These are phyloP conservation scores for Aureobasidium subglaciale DNA, from an alignment of 2,329 filamentous ascomycete genomes.

Conservation along the genomic window DNA sequence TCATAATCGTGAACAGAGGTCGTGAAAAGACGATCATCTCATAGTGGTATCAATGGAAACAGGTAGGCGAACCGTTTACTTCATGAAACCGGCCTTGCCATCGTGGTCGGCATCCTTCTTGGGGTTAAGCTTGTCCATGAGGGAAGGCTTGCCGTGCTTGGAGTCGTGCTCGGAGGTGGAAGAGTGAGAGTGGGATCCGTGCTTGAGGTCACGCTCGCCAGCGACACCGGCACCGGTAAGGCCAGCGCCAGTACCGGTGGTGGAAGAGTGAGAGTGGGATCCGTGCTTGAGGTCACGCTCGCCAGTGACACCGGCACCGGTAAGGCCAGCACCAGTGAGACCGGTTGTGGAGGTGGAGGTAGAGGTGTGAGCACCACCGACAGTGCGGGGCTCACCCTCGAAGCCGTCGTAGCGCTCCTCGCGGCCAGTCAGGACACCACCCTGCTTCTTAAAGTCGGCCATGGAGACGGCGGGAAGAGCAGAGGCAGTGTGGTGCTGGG, in stretches of 20 bases:
- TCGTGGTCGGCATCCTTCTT: constrained; percentile 47
- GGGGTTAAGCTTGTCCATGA: constrained; percentile 51
- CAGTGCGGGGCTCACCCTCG: constrained; percentile 52
- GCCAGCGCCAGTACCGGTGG: not conserved
- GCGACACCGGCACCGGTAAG: no score
- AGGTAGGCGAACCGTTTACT: constrained; percentile 28
- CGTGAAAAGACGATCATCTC: constrained; percentile 13
- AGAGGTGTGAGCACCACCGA: constrained; percentile 27
- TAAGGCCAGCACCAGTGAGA: constrained; percentile 6
- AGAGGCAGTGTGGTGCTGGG: constrained; percentile 59
- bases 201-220: not conserved
- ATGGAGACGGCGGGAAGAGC: constrained; percentile 58
- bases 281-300: not conserved
- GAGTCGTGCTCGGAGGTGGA: constrained; percentile 9
- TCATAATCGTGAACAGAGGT: constrained; percentile 15
- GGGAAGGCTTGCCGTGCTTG: constrained; percentile 34
- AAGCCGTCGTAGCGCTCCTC: constrained; percentile 54
- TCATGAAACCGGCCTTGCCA: constrained; percentile 49
- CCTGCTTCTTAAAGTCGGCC: constrained; percentile 54
- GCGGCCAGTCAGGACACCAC: constrained; percentile 48
- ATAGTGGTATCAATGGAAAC: not conserved
- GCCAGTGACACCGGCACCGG: no score
- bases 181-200: not conserved
- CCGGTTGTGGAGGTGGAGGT: constrained; percentile 13
- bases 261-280: not conserved